Conservation (phyloP, 2,329 filamentous ascomycete genomes). For the Botrytis porri region DNA sequence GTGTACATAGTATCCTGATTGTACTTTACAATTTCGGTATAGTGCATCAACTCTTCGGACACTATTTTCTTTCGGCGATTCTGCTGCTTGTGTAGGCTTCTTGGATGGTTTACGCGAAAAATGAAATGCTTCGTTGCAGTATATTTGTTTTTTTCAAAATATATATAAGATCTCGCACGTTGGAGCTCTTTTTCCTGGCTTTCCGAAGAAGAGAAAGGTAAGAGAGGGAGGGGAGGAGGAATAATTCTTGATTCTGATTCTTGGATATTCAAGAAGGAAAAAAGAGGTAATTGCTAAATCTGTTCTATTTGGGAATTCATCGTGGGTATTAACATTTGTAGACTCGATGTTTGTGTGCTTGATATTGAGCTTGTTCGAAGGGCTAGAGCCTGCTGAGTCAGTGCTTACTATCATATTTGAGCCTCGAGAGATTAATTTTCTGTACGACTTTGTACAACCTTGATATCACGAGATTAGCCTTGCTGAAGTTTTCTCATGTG, state of each 20-base stretch:
- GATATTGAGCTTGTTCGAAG: background rate
- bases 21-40: too few species aligned
- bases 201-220: background rate
- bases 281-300: background rate
- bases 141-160: too few species aligned
- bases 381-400: accelerated
- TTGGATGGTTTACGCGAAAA: background rate
- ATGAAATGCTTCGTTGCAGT: background rate
- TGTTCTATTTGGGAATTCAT: background rate
- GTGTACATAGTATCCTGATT: too few species aligned
- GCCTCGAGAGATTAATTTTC: background rate
- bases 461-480: background rate
- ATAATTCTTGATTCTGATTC: background rate
- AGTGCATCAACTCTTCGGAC: too few species aligned
- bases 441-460: background rate
- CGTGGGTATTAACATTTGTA: background rate
- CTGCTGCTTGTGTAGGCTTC: background rate
- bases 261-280: background rate
- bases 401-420: background rate
- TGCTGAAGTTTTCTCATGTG: accelerated
- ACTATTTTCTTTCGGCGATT: background rate
- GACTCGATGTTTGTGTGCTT: background rate
- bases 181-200: accelerated
- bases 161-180: too few species aligned
- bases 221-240: too few species aligned